Base-by-base conservation (phyloP, 495 filamentous ascomycete genomes). In the Penicillium dipodomyicola region DNA sequence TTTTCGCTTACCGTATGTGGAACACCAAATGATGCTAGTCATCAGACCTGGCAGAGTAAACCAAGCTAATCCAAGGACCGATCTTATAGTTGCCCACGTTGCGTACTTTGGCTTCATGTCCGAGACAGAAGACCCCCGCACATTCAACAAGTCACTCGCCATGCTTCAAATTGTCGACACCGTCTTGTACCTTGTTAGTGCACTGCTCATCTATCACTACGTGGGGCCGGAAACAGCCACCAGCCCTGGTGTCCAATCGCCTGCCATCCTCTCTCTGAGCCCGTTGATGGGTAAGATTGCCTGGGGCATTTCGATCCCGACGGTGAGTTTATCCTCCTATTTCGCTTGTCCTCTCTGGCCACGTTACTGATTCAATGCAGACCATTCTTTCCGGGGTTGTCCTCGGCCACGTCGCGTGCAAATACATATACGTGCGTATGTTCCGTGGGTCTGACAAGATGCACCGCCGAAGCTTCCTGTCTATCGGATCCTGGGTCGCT, bases 81-180 rank as follows among this genome's bases (percentile, higher is more conserved):
- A 32, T 37, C 11, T n/a, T 49, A n/a, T 45, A 74, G 81, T 86
- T 71, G 76, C 87, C 56, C 81, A 90, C 74, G 74, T 88, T 64
- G 81, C 87, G 61, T 87, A 88, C 70, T 89, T 92, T 72, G 81
- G 77, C 47, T 86, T 92, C 72, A 87, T 90, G 67, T 83, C 86
- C 40, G 89, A 93, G 68, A 84, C 89, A 70, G 81, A 85, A 63
- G 82, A 84, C 0, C 86, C 86, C 0, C 65, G 69, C 20, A 82
- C 87, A 56, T 90, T 82, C 64, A 74, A 76, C 53, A 89, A 88
- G 68, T 79, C 88, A 0, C 80, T 91, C 23, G 76, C 77, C 30
- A 67, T 84, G 47, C 82, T 89, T 2, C 86, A 88, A 62, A 65
- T 79, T 50, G 75, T 80, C 33, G 86, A 89, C 59, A 87, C 83